Percentiles rank a stretch among this genome's conserved stretches.
Conservation (phyloP, 1,284 basidiomycete genomes). For the Leccinum fallax region DNA sequence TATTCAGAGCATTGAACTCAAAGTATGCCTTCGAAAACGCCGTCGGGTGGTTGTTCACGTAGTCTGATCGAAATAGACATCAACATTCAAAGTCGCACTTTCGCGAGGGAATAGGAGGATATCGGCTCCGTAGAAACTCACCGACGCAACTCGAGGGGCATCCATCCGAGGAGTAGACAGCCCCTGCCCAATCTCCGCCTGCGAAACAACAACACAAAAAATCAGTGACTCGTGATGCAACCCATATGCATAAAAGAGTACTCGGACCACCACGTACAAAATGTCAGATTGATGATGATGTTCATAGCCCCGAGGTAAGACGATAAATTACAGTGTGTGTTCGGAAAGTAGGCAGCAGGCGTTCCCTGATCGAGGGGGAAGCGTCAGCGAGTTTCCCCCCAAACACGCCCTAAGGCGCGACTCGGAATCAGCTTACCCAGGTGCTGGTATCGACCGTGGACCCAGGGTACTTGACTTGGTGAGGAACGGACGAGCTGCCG, state of each 20-base stretch:
- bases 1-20: constrained; percentile 30
- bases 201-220: background rate
- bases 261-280: constrained; percentile 25
- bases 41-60: constrained; percentile 17
- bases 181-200: constrained; percentile 48
- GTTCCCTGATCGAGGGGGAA: constrained; percentile 15
- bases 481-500: constrained; percentile 16
- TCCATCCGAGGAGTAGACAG: constrained; percentile 29
- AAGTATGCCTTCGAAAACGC: constrained; percentile 29
- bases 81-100: background rate
- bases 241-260: background rate
- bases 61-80: constrained; percentile 8
- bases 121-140: constrained; percentile 21
- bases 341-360: constrained; percentile 24
- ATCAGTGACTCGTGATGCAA: background rate
- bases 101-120: background rate
- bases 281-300: constrained; percentile 28
- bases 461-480: constrained; percentile 15
- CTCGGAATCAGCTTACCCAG: constrained; percentile 20
- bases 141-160: constrained; percentile 39
- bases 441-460: constrained; percentile 20
- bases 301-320: constrained; percentile 25
- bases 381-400: background rate
- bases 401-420: too few relatives aligned
- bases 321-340: constrained; percentile 19